Evolutionary conservation across 139 green algal genomes (phyloP).

Genomic region (Chlamydomonas eustigma): DNA sequence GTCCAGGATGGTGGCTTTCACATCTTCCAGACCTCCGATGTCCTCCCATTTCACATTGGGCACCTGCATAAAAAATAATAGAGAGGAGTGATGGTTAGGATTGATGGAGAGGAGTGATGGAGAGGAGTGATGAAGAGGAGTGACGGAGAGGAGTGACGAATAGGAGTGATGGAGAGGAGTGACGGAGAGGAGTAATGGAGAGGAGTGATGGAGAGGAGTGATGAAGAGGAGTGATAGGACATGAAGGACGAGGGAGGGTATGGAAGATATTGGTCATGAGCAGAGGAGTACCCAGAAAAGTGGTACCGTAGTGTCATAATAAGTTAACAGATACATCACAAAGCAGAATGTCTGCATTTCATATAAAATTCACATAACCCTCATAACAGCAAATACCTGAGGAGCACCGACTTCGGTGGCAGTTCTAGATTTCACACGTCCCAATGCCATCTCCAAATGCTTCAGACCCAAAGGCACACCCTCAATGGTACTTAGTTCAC

Average conservation of each 20-base stretch:
- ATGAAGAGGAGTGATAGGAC: too few relatives aligned
- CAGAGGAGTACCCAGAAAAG: too few relatives aligned
- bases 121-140: too few relatives aligned
- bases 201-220: background rate
- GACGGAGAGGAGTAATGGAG: background rate
- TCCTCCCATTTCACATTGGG: slow-evolving; percentile 89
- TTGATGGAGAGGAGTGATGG: background rate
- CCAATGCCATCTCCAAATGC: slow-evolving; percentile 50
- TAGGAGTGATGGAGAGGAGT: background rate
- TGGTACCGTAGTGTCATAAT: too few relatives aligned
- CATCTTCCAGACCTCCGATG: slow-evolving; percentile 83
- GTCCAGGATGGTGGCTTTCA: slow-evolving; percentile 84
- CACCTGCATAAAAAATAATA: too few relatives aligned
- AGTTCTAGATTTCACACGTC: slow-evolving; percentile 50
- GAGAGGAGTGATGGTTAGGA: background rate
- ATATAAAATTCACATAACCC: background rate
- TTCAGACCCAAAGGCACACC: background rate
- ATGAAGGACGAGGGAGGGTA: too few relatives aligned
- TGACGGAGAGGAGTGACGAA: too few relatives aligned
- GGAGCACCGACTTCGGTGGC: slow-evolving; percentile 63
- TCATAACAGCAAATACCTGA: slow-evolving; percentile 9
- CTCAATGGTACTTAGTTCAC: too few relatives aligned
- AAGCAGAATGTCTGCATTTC: too few relatives aligned
- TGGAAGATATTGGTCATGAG: too few relatives aligned
- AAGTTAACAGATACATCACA: too few relatives aligned